Base-by-base conservation (phyloP, 768 basidiomycete genomes). In the Cytidiella melzeri region DNA sequence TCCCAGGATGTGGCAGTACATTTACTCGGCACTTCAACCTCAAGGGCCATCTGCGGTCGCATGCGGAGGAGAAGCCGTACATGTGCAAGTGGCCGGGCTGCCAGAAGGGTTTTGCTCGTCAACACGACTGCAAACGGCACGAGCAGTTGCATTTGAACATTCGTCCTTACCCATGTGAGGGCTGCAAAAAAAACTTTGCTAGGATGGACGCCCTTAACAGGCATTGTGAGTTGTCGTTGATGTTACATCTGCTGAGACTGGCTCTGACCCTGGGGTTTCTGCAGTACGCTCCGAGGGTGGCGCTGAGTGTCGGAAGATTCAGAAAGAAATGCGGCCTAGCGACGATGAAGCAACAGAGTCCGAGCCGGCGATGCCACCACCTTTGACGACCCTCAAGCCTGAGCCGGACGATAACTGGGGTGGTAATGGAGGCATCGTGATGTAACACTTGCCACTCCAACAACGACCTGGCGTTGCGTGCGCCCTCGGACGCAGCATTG, bases 91-190 rank as follows among this genome's bases (percentile, higher is more conserved):
- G 92, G 84, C 90, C 91, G 1, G 92, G 91, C 20, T 97, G 93
- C 61, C 85, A 83, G 23, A 95, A 96, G 68, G 91, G 93, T 20
- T 94, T 96, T 55, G 93, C 89, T 23, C 69, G 93, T 48, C 91
- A 95, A 64, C 94, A 96, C 61, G 94, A 98, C 64, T 96, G 94
- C 69, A 97, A 95, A 64, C 80, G 93, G 2, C 95, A 98, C 59
- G 94, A 96, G 66, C 87, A 93, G 56, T 73, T 98, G 37, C 94
- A 98, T 64, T 83, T 89, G 50, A 94, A 95, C 58, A 86, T 92
- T 60, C 73, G 93, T 20, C 92, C 93, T 53, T 95, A 93, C 64
- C 86, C 80, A 11, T 98, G 95, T 60, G 89, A 93, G 7, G 93
- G 92, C 39, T 98, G 94, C 64, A 77, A 79, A 57, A 90, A 93